Percentiles rank a stretch among this genome's conserved stretches.
Conservation (phyloP, 345 rosid genomes). For the Mercurialis annua region DNA sequence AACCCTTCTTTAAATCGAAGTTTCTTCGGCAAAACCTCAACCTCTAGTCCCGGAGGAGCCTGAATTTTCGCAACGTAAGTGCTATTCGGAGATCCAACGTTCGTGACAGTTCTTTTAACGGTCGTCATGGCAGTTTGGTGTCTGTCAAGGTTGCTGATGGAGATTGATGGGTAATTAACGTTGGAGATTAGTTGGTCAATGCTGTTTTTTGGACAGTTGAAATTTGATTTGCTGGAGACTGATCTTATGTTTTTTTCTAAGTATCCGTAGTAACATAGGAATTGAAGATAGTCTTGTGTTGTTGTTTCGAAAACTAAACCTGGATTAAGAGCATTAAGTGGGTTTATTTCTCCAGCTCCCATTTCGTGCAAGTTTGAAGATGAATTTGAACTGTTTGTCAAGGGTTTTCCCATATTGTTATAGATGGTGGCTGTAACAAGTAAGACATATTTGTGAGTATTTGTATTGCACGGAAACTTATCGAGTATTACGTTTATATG, state of each 20-base stretch:
- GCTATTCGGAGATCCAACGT: slow-evolving; percentile 50
- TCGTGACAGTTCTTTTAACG: slow-evolving; percentile 51
- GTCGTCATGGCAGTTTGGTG: slow-evolving; percentile 17
- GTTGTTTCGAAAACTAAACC: slow-evolving; percentile 71
- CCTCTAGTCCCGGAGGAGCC: slow-evolving; percentile 50
- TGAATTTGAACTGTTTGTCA: slow-evolving; percentile 43
- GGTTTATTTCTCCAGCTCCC: slow-evolving; percentile 71
- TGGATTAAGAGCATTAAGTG: slow-evolving; percentile 57
- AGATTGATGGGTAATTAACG: slow-evolving; percentile 75
- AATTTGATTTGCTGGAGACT: slow-evolving; percentile 36
- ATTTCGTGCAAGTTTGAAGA: slow-evolving; percentile 54
- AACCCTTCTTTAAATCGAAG: slow-evolving; percentile 34
- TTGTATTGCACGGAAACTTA: no score
- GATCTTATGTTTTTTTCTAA: slow-evolving; percentile 48
- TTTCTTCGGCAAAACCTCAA: slow-evolving; percentile 48
- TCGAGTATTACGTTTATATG: no score
- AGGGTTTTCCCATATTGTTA: slow-evolving; percentile 45
- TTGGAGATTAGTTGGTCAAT: slow-evolving; percentile 42
- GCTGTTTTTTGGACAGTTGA: slow-evolving; percentile 44
- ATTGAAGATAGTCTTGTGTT: slow-evolving; percentile 43
- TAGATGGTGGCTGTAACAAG: slow-evolving; percentile 44
- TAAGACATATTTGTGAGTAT: not conserved
- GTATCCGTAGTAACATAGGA: slow-evolving; percentile 60
- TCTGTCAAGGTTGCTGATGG: slow-evolving; percentile 45
- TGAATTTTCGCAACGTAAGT: slow-evolving; percentile 43